Conservation (phyloP, 1,284 basidiomycete genomes). For the Somion occarium region DNA sequence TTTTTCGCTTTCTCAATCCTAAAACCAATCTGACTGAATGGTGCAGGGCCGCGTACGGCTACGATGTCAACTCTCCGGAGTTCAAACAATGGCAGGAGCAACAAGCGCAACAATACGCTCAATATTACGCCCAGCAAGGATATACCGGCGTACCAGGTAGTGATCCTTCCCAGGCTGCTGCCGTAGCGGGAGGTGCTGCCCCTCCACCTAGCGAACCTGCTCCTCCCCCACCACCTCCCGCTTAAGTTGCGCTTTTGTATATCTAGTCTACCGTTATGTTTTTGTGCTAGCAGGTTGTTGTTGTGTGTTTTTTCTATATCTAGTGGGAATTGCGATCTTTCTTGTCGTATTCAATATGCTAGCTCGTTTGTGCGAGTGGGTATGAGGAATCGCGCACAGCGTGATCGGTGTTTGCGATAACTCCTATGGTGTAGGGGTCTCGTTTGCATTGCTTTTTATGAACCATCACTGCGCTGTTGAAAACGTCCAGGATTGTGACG, state of each 20-base stretch:
- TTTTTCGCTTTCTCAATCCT: background rate
- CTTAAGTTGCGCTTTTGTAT: constrained; percentile 13
- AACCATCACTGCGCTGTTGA: too few species aligned
- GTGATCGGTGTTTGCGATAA: too few species aligned
- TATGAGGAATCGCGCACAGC: too few species aligned
- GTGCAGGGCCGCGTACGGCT: constrained; percentile 80
- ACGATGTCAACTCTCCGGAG: constrained; percentile 78
- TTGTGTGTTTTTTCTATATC: constrained; percentile 12
- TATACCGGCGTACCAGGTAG: constrained; percentile 17
- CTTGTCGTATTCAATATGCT: too few species aligned
- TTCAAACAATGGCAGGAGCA: constrained; percentile 77
- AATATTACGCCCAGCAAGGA: constrained; percentile 57
- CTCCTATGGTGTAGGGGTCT: too few species aligned
- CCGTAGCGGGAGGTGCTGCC: constrained; percentile 17
- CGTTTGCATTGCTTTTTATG: too few species aligned
- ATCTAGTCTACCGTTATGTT: background rate
- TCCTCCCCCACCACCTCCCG: constrained; percentile 31
- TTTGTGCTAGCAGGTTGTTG: too few species aligned
- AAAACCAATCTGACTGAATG: constrained; percentile 4
- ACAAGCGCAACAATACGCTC: constrained; percentile 66
- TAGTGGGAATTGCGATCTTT: too few species aligned
- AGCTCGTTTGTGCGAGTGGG: too few species aligned
- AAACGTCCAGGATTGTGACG: too few species aligned
- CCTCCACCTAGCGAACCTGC: constrained; percentile 36
- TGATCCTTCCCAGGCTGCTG: constrained; percentile 20